Evolutionary conservation across 2,329 filamentous ascomycete genomes (phyloP).

Genomic region (Hymenotorrendiella dingleyae): DNA sequence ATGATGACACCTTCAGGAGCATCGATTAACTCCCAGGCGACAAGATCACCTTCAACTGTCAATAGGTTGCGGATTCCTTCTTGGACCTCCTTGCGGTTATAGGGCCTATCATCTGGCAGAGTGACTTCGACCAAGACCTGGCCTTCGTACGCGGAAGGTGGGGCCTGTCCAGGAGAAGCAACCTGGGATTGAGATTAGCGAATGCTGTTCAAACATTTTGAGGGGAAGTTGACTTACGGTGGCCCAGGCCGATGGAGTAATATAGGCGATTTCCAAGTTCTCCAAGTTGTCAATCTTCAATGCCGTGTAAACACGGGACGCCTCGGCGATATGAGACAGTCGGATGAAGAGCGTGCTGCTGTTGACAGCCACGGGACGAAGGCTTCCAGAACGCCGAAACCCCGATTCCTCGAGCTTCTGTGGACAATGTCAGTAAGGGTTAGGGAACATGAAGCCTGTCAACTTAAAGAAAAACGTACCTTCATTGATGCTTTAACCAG

Average conservation of each 20-base stretch:
- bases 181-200: constrained; percentile 12
- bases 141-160: constrained; percentile 44
- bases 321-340: constrained; percentile 21
- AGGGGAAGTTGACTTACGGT: constrained; percentile 14
- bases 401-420: constrained; percentile 16
- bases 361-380: constrained; percentile 2
- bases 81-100: constrained; percentile 31
- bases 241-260: constrained; percentile 15
- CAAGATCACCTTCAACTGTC: constrained; percentile 44
- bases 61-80: constrained; percentile 38
- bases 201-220: constrained; percentile 29
- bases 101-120: constrained; percentile 20
- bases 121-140: constrained; percentile 48
- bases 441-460: not conserved
- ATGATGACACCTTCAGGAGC: constrained; percentile 39
- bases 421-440: constrained; percentile 1
- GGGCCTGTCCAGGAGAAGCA: constrained; percentile 20
- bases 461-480: constrained; percentile 18
- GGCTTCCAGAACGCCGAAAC: constrained; percentile 4
- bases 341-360: constrained; percentile 19
- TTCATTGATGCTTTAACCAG: constrained; percentile 17
- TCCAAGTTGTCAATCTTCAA: constrained; percentile 17
- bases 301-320: constrained; percentile 18
- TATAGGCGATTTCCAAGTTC: constrained; percentile 22
- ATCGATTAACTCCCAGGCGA: constrained; percentile 42